Conservation (phyloP, 2,329 filamentous ascomycete genomes). For the Colletotrichum tabaci region DNA sequence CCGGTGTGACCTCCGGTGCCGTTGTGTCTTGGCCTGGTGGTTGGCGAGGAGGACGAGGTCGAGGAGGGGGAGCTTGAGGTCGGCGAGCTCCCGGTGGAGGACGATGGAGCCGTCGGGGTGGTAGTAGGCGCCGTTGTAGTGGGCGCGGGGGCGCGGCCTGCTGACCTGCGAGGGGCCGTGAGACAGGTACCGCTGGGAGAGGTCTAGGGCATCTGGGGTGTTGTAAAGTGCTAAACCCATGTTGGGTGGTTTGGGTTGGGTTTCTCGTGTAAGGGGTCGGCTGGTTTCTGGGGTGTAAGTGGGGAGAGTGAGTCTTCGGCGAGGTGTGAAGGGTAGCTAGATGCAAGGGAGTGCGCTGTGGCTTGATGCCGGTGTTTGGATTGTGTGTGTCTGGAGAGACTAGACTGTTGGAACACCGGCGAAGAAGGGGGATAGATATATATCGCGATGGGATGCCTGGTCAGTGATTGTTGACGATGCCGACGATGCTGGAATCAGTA, state of each 20-base stretch:
- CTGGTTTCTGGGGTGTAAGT: conserved; percentile 1
- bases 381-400: neutral
- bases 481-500: conserved; percentile 17
- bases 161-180: conserved; percentile 27
- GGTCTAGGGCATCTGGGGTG: conserved; percentile 28
- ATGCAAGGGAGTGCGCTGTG: conserved; percentile 18
- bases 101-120: conserved; percentile 22
- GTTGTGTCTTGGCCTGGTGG: neutral
- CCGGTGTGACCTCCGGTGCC: conserved; percentile 5
- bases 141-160: conserved; percentile 3
- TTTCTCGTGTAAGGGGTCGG: neutral
- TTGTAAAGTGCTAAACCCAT: conserved; percentile 34
- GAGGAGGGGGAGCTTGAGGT: conserved; percentile 28
- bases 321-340: neutral
- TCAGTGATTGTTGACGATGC: conserved; percentile 10
- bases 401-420: neutral
- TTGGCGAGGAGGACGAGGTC: conserved; percentile 33
- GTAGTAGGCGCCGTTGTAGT: conserved; percentile 30
- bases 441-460: conserved; percentile 9
- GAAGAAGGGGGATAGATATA: conserved; percentile 24
- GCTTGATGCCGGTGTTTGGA: neutral
- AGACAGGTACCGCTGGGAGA: conserved; percentile 24
- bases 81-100: conserved; percentile 16
- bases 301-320: neutral
- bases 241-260: neutral